These are phyloP conservation scores for Narthecium ossifragum DNA, from an alignment of 106 monocot species.

Conservation along the genomic window DNA sequence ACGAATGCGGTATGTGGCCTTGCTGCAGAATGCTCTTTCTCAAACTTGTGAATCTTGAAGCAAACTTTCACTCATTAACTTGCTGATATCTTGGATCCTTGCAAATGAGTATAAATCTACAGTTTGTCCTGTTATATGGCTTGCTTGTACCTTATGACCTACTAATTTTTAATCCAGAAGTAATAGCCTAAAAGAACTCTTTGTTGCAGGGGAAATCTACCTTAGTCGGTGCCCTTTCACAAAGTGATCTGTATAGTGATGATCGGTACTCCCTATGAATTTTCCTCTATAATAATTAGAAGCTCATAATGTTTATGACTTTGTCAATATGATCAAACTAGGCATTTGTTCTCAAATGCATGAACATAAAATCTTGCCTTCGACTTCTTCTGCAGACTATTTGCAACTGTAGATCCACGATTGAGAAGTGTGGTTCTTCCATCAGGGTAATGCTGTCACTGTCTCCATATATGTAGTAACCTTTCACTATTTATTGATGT, in stretches of 20 bases:
- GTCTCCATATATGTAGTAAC: too few relatives aligned
- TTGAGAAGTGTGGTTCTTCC: slow-evolving; percentile 94
- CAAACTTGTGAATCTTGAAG: too few relatives aligned
- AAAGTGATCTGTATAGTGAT: slow-evolving; percentile 77
- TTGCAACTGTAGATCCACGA: slow-evolving; percentile 99
- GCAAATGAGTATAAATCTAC: too few relatives aligned
- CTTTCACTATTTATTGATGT: too few relatives aligned
- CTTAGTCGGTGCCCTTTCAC: slow-evolving; percentile 86
- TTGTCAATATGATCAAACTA: neutral
- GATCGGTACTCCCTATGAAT: slow-evolving; percentile 49
- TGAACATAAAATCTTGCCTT: neutral
- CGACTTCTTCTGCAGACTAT: slow-evolving; percentile 43
- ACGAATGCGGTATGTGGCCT: slow-evolving; percentile 86
- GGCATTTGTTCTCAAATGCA: neutral
- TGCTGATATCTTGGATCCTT: too few relatives aligned
- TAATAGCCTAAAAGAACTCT: slow-evolving; percentile 3
- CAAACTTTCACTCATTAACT: too few relatives aligned
- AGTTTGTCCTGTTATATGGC: too few relatives aligned
- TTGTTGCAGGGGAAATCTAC: slow-evolving; percentile 86
- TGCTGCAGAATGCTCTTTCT: slow-evolving; percentile 1
- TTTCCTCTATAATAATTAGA: too few relatives aligned
- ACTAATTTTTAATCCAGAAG: too few relatives aligned
- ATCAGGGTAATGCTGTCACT: slow-evolving; percentile 59
- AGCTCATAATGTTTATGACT: too few relatives aligned
- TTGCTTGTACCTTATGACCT: too few relatives aligned